Percentiles rank a stretch among this genome's conserved stretches.
Conservation (phyloP, 371 early-diverging fungal genomes). For the Mucor piriformis region DNA sequence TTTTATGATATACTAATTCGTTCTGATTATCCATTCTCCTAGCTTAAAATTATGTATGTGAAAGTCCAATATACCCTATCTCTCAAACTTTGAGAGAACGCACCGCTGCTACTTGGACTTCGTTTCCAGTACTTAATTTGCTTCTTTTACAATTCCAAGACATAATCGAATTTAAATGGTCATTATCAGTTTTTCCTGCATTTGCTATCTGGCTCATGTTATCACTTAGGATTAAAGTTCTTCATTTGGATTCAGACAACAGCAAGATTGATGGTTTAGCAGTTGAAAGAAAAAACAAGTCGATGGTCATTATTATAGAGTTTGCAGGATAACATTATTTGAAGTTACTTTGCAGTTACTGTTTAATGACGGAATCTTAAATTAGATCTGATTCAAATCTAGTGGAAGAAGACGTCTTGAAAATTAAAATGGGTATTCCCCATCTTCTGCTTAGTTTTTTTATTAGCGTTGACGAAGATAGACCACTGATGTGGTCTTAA, state of each 20-base stretch:
- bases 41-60: slow-evolving; percentile 18
- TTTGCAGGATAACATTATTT: no score
- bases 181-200: slow-evolving; percentile 8
- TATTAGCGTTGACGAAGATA: no score
- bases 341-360: no score
- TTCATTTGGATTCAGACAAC: slow-evolving; percentile 7
- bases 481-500: no score
- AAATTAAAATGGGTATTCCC: no score
- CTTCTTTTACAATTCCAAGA: slow-evolving; percentile 18
- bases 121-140: slow-evolving; percentile 10
- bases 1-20: slow-evolving; percentile 16
- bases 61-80: slow-evolving; percentile 11
- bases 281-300: slow-evolving; percentile 7
- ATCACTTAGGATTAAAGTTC: slow-evolving; percentile 9
- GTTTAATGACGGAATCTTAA: no score
- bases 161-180: slow-evolving; percentile 15
- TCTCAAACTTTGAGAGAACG: slow-evolving; percentile 10
- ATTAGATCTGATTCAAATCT: no score
- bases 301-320: slow-evolving; percentile 6
- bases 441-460: no score
- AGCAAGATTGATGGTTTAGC: slow-evolving; percentile 8
- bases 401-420: no score
- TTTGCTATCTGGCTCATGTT: slow-evolving; percentile 12
- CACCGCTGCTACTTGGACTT: slow-evolving; percentile 16
- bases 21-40: slow-evolving; percentile 14